Percentiles rank a stretch among this genome's conserved stretches.
Evolutionary conservation across 2,329 filamentous ascomycete genomes (phyloP).

Genomic region (Fusarium chaquense): DNA sequence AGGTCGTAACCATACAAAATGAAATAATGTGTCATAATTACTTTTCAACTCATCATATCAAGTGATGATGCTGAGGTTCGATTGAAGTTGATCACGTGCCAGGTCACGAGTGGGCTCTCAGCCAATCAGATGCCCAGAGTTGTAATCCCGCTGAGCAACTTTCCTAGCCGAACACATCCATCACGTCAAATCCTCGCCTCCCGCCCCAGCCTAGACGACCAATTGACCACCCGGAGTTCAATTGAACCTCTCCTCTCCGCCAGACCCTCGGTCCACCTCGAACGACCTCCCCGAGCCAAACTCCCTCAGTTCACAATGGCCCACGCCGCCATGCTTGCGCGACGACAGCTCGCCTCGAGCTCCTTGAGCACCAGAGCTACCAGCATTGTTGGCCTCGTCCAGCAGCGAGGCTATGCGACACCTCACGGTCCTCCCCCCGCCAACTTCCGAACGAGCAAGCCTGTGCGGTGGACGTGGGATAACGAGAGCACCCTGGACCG

Average conservation of each 20-base stretch:
- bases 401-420: conserved; percentile 67
- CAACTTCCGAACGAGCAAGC: conserved; percentile 81
- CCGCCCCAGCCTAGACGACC: conserved; percentile 40
- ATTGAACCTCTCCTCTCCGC: conserved; percentile 41
- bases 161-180: conserved; percentile 49
- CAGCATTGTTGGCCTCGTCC: conserved; percentile 41
- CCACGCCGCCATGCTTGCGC: conserved; percentile 53
- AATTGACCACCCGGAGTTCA: conserved; percentile 47
- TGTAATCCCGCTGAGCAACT: conserved; percentile 57
- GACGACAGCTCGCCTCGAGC: conserved; percentile 52
- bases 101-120: conserved; percentile 40
- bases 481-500: conserved; percentile 83
- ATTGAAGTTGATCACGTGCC: conserved; percentile 47
- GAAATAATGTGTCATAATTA: neutral
- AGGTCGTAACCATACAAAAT: neutral
- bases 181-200: conserved; percentile 49
- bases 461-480: conserved; percentile 83
- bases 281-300: conserved; percentile 28
- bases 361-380: conserved; percentile 37
- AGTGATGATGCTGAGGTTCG: neutral
- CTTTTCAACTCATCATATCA: neutral
- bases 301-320: conserved; percentile 47
- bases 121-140: conserved; percentile 55
- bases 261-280: conserved; percentile 19
- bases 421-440: conserved; percentile 82